A percentile compares a stretch with the other conserved stretches of the same genome.
These are phyloP conservation scores for Elongisporangium senticosum DNA, from an alignment of 352 stramenopile genomes.

Conservation along the genomic window DNA sequence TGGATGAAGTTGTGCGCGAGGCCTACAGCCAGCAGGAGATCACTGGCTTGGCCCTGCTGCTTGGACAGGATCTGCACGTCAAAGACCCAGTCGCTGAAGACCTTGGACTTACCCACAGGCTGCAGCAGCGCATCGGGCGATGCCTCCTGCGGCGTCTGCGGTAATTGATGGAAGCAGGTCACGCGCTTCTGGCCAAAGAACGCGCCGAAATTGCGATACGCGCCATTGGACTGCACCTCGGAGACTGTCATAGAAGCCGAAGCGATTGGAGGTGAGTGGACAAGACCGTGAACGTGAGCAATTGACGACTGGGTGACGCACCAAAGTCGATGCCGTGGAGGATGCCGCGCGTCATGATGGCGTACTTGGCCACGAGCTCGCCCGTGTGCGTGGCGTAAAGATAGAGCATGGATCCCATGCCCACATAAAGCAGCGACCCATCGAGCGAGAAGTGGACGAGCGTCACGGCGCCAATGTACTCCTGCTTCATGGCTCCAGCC, in stretches of 20 bases:
- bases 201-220: slow-evolving; percentile 21
- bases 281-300: not conserved
- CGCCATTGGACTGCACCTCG: not conserved
- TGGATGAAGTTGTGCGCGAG: slow-evolving; percentile 83
- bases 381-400: slow-evolving; percentile 52
- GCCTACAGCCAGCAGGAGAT: slow-evolving; percentile 51
- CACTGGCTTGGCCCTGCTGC: slow-evolving; percentile 6
- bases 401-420: slow-evolving; percentile 57
- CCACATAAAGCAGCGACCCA: slow-evolving; percentile 69
- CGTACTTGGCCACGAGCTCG: slow-evolving; percentile 33
- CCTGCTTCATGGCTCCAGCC: slow-evolving; percentile 36
- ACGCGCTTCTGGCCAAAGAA: slow-evolving; percentile 84
- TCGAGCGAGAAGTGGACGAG: slow-evolving; percentile 66
- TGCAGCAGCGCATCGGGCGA: slow-evolving; percentile 11
- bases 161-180: slow-evolving; percentile 42
- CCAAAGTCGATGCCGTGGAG: slow-evolving; percentile 69
- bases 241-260: not conserved
- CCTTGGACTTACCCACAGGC: slow-evolving; percentile 41
- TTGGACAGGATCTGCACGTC: slow-evolving; percentile 63
- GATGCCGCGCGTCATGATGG: slow-evolving; percentile 54
- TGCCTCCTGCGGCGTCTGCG: slow-evolving; percentile 25
- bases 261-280: not conserved
- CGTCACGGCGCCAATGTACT: slow-evolving; percentile 82
- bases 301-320: slow-evolving; percentile 6
- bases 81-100: slow-evolving; percentile 83